phyloP scores from a whole-genome alignment of 2,329 filamentous ascomycete species.

The Emergomyces africanus region DNA sequence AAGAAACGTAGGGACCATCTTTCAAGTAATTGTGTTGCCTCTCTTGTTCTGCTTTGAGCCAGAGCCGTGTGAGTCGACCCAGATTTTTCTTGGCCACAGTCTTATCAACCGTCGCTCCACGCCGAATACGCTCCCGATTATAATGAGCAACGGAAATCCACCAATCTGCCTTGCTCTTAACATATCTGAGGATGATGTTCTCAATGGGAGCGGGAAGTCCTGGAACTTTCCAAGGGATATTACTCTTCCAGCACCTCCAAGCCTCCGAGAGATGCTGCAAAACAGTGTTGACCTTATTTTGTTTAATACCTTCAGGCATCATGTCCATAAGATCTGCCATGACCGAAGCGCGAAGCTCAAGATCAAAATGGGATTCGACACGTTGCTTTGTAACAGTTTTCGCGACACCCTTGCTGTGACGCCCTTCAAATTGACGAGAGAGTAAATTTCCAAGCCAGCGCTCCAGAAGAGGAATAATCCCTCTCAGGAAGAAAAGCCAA shows the following conservation, averaged over 20 bases:
- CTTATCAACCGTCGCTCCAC: slow-evolving; percentile 96
- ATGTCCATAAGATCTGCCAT: slow-evolving; percentile 99
- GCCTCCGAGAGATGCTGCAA: slow-evolving; percentile 95
- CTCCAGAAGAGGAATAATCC: slow-evolving; percentile 92
- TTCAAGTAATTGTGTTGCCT: slow-evolving; percentile 99
- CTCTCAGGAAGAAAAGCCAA: slow-evolving; percentile 98
- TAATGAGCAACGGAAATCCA: slow-evolving; percentile 99
- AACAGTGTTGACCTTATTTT: slow-evolving; percentile 98
- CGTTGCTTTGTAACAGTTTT: slow-evolving; percentile 99
- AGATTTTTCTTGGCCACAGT: slow-evolving; percentile 99
- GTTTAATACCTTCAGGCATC: slow-evolving; percentile 99
- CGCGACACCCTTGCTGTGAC: slow-evolving; percentile 96
- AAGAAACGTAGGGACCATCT: slow-evolving; percentile 95
- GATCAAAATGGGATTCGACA: slow-evolving; percentile 95
- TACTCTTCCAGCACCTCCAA: slow-evolving; percentile 99
- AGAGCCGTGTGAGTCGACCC: slow-evolving; percentile 82
- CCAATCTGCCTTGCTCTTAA: slow-evolving; percentile 99
- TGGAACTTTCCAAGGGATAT: slow-evolving; percentile 98
- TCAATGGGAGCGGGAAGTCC: slow-evolving; percentile 93
- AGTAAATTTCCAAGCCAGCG: slow-evolving; percentile 95
- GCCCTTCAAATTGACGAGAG: slow-evolving; percentile 93
- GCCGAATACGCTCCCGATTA: slow-evolving; percentile 90
- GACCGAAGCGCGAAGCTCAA: slow-evolving; percentile 92
- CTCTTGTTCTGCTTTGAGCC: slow-evolving; percentile 97
- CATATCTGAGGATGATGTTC: slow-evolving; percentile 96